phyloP scores from a whole-genome alignment of 1,139 yeast genomes.

The Blastobotrys apis region DNA sequence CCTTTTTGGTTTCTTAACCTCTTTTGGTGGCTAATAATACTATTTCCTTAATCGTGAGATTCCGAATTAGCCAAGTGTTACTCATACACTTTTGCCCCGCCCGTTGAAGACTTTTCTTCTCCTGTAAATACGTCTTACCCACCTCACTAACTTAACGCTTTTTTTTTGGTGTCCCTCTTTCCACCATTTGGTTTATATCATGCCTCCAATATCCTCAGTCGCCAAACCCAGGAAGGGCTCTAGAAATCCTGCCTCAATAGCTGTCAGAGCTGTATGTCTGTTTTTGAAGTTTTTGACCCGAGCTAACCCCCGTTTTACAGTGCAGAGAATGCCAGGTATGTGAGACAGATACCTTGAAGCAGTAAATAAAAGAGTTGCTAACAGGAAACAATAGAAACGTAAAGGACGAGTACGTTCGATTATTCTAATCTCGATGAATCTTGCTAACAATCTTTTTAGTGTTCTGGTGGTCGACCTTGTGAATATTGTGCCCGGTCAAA shows the following conservation, averaged over 20 bases:
- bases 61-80: too few relatives aligned
- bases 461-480: conserved; percentile 13
- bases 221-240: conserved; percentile 16
- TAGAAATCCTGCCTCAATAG: conserved; percentile 1
- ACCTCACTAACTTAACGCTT: neutral
- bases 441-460: neutral
- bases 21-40: too few relatives aligned
- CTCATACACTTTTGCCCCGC: too few relatives aligned
- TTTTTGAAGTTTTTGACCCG: neutral
- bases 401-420: conserved; percentile 9
- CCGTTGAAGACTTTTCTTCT: too few relatives aligned
- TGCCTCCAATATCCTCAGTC: conserved; percentile 13
- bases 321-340: conserved; percentile 14
- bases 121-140: too few relatives aligned
- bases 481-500: conserved; percentile 8
- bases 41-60: too few relatives aligned
- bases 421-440: neutral
- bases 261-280: conserved; percentile 12
- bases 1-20: too few relatives aligned
- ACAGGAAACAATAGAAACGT: conserved; percentile 6
- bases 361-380: neutral
- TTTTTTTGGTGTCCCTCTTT: neutral
- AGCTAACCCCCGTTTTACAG: neutral
- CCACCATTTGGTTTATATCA: neutral
- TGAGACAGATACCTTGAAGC: neutral